Conservation (phyloP, 805 yeast genomes). For the Myxozyma vanderwaltii region DNA sequence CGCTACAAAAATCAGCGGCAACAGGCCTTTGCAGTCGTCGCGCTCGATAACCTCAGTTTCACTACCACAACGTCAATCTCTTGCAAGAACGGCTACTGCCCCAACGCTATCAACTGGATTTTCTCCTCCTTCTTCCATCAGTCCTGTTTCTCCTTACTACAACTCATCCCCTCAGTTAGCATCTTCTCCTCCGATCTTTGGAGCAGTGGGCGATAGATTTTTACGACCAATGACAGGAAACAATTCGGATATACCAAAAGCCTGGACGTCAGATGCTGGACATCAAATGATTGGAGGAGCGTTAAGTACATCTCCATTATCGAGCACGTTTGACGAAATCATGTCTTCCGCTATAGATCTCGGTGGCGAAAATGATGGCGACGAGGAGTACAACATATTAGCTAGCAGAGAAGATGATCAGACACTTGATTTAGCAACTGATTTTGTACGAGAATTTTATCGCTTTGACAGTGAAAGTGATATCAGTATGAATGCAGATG, state of each 20-base stretch:
- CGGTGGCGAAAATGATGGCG: neutral
- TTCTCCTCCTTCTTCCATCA: conserved; percentile 22
- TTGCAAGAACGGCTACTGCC: conserved; percentile 10
- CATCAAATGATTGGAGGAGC: neutral
- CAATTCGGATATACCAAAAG: conserved; percentile 8
- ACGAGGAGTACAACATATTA: neutral
- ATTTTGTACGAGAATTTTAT: conserved; percentile 31
- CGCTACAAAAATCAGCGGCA: neutral
- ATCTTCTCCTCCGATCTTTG: conserved; percentile 31
- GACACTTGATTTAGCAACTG: conserved; percentile 17
- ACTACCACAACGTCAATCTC: conserved; percentile 10
- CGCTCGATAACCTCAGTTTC: neutral
- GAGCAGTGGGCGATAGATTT: neutral
- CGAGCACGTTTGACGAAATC: conserved; percentile 24
- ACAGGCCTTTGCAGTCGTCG: neutral
- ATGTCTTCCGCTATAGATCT: conserved; percentile 22
- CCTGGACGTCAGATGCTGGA: conserved; percentile 21
- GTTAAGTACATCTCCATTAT: conserved; percentile 5
- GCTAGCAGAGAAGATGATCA: conserved; percentile 2
- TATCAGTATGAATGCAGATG: conserved; percentile 1
- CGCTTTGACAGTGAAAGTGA: conserved; percentile 18
- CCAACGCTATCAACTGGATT: conserved; percentile 10
- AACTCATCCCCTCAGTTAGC: conserved; percentile 25
- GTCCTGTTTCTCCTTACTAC: conserved; percentile 24
- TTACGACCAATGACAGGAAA: conserved; percentile 4